Conservation (phyloP, 345 rosid species). For the Gossypium mustelinum region DNA sequence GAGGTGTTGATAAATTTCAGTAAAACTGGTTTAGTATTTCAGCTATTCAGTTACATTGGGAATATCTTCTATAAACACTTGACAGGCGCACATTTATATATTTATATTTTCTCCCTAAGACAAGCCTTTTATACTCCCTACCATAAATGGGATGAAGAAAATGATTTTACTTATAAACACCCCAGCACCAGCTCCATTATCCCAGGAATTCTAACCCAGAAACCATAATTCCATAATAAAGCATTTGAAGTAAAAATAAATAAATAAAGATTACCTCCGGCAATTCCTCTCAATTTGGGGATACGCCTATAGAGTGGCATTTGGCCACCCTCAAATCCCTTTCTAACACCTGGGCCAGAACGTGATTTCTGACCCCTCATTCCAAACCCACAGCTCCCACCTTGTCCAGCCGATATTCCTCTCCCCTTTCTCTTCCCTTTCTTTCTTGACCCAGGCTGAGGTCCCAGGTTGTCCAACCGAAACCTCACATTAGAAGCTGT, state of each 20-base stretch:
- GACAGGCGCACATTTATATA: background rate
- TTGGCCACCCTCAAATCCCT: constrained; percentile 95
- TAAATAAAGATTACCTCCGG: constrained; percentile 36
- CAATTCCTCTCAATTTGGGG: constrained; percentile 51
- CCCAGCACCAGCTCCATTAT: background rate
- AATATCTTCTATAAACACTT: background rate
- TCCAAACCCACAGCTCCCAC: constrained; percentile 95
- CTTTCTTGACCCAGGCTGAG: constrained; percentile 93
- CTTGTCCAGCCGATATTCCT: constrained; percentile 91
- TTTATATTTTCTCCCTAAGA: background rate
- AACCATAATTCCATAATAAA: too few relatives aligned
- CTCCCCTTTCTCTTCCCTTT: constrained; percentile 88
- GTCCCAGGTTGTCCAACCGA: constrained; percentile 78
- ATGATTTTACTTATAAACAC: background rate
- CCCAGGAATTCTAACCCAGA: background rate
- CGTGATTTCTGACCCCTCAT: constrained; percentile 99
- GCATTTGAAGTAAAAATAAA: background rate
- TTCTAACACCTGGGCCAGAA: constrained; percentile 86
- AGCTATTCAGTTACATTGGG: background rate
- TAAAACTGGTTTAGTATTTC: background rate
- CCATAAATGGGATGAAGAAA: background rate
- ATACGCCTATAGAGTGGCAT: constrained; percentile 93
- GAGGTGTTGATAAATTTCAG: background rate
- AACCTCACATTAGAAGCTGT: constrained; percentile 35
- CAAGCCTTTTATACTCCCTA: background rate